Evolutionary conservation across 148 eudicot species (phyloP), one percentile per base, ranked within the genome.

Genomic region (Suaeda aralocaspica): DNA sequence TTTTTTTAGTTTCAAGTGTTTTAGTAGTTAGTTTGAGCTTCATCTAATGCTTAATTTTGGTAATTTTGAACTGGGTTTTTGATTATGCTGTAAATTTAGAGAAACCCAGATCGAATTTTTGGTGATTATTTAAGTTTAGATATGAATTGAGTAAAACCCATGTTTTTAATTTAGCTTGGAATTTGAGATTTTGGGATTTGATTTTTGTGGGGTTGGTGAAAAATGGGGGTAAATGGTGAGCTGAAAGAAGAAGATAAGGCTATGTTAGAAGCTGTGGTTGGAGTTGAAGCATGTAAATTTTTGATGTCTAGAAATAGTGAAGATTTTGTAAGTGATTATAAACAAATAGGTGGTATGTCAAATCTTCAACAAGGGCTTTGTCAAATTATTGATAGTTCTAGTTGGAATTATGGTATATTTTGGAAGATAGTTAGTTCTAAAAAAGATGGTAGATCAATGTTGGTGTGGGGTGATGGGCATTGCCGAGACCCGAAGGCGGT

Each of bases 391-490:
- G 96, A 91, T 67, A 88, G 88, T 2, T 85, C 87, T 25, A 68
- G 76, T 70, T 94, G 96, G 97, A 86, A 79, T 57, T 91, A 94
- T 73, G 92, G 91, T 19, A 86, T 94, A 60, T 87, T 80, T 72
- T 94, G 98, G 98, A 90, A 87, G 61, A 82, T 91, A 45, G 85
- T 85, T 36, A 83, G 85, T 57, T 80, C 88, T 16, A 91, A 91
- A 75, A 94, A 91, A 76, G 84, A 80, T 22, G 91, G 91, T 6
- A 86, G 76, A 74, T 82, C 89, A 24, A 92, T 86, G 67, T 83
- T 94, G 74, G 84, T 89, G 76, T 94, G 98, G 98, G 96, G 98
- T 4, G 92, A 87, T 67, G 98, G 98, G 30, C 82, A 88, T 80
- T 94, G 83, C 31, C 78, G 74, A 22, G 85, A 79, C 60, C 70